Percentiles rank a stretch among this genome's conserved stretches.
Conservation (phyloP, 129 eudicot genomes). For the Artemisia annua region DNA sequence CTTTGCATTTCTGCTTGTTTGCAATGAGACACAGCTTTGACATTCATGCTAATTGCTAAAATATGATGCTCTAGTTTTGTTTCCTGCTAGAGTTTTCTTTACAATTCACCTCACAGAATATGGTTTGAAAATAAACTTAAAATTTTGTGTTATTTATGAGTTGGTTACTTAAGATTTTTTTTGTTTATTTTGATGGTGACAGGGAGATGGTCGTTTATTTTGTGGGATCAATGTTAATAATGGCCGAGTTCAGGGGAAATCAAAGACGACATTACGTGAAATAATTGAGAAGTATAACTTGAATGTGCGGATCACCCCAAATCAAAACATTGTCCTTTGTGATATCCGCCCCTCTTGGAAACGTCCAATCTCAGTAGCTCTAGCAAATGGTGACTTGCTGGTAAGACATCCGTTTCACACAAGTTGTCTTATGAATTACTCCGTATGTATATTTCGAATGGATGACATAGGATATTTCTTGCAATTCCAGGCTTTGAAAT, state of each 20-base stretch:
- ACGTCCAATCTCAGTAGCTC: slow-evolving; percentile 77
- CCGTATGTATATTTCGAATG: background rate
- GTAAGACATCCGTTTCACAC: slow-evolving; percentile 41
- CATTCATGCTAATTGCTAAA: too few relatives aligned
- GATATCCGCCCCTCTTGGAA: slow-evolving; percentile 84
- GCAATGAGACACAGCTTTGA: too few relatives aligned
- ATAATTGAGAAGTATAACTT: slow-evolving; percentile 86
- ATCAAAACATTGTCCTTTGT: slow-evolving; percentile 87
- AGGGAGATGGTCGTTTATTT: slow-evolving; percentile 93
- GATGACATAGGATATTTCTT: background rate
- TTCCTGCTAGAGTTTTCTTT: too few relatives aligned
- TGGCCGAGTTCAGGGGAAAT: slow-evolving; percentile 83
- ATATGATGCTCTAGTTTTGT: too few relatives aligned
- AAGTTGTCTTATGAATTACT: background rate
- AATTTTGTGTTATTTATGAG: slow-evolving; percentile 1
- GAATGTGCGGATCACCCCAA: slow-evolving; percentile 88
- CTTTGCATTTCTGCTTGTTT: too few relatives aligned
- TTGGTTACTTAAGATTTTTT: background rate
- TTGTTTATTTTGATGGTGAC: slow-evolving; percentile 4
- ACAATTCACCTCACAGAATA: too few relatives aligned
- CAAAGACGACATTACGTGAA: slow-evolving; percentile 81
- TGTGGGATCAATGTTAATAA: slow-evolving; percentile 97
- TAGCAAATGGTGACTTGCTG: slow-evolving; percentile 93
- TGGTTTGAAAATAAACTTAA: too few relatives aligned
- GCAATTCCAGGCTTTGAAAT: too few relatives aligned